These are phyloP conservation scores for Effrenium voratum DNA, from an alignment of 73 alveolate species.

Conservation along the genomic window DNA sequence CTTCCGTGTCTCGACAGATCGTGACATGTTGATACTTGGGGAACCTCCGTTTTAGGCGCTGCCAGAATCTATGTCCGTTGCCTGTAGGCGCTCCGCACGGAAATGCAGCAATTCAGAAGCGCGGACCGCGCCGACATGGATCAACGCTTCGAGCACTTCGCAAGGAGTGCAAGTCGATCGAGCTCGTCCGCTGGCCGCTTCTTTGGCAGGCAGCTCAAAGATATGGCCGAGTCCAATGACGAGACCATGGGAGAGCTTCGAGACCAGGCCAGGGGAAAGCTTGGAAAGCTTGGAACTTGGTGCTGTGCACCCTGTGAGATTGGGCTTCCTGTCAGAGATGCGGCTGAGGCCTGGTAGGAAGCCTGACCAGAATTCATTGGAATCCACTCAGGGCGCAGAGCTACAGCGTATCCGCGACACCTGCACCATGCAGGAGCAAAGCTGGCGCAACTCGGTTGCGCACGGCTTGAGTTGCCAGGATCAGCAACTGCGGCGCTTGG, in stretches of 20 bases:
- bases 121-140: slow-evolving; percentile 74
- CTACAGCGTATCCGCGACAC: neutral
- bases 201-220: neutral
- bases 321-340: too few species aligned
- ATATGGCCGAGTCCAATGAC: slow-evolving; percentile 26
- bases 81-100: slow-evolving; percentile 29
- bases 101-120: slow-evolving; percentile 49
- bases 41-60: too few species aligned
- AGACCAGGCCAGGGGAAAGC: neutral
- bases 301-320: too few species aligned
- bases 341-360: too few species aligned
- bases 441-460: too few species aligned
- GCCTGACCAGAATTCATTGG: neutral
- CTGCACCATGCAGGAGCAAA: neutral
- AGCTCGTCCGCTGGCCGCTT: neutral
- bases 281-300: too few species aligned
- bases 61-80: too few species aligned
- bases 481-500: slow-evolving; percentile 9
- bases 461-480: neutral
- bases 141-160: slow-evolving; percentile 9
- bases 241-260: slow-evolving; percentile 1
- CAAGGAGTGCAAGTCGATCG: neutral
- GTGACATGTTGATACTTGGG: too few species aligned
- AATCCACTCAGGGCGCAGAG: neutral
- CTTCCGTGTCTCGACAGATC: too few species aligned